Evolutionary conservation across 768 basidiomycete species (phyloP), one percentile per base, ranked within the genome.

Genomic region (Leucocoprinus leucothites): DNA sequence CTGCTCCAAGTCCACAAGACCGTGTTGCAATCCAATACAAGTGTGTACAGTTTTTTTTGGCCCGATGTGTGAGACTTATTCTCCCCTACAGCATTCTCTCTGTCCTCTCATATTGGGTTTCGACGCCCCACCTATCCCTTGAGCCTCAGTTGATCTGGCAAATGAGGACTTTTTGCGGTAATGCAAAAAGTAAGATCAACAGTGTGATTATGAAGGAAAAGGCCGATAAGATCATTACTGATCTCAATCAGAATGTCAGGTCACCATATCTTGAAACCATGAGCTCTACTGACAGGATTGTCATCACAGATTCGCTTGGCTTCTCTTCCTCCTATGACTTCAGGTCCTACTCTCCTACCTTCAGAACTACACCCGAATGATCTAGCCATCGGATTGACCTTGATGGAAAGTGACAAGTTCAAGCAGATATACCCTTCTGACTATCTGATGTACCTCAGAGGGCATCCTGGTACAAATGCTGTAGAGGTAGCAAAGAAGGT

Each of bases 321-420:
- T 31, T 31, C 31, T 31, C 49, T 22, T 41, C 48, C 48, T 19
- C 40, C 62, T 38, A 63, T 65, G 21, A 31, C 67, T 60, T 7
- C 40, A 31, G 61, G 67, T 45, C 65, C 58, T 51, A 53, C 71
- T 48, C 63, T 66, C 22, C 57, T 65, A 51, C 61, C 71, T 3
- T 60, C 68, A 5, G 66, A 75, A 34, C 66, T 78, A 42, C 63
- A 61, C 9, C 74, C 77, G 1, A 55, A 61, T 8, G 74, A 74
- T 57, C 67, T 80, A 3, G 79, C 78, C 1, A 67, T 72, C 43
- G 76, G 71, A 1, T 69, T 80, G 11, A 71, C 77, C 2, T 59
- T 77, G 9, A 63, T 78, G 9, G 78, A 31, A 31, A 31, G 31
- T 11, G 31, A 31, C 31, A 31, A 31, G 11, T 31, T 31, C 31